Evolutionary conservation across 192 early-diverging fungal species (phyloP).

Genomic region (Umbelopsis ramanniana): DNA sequence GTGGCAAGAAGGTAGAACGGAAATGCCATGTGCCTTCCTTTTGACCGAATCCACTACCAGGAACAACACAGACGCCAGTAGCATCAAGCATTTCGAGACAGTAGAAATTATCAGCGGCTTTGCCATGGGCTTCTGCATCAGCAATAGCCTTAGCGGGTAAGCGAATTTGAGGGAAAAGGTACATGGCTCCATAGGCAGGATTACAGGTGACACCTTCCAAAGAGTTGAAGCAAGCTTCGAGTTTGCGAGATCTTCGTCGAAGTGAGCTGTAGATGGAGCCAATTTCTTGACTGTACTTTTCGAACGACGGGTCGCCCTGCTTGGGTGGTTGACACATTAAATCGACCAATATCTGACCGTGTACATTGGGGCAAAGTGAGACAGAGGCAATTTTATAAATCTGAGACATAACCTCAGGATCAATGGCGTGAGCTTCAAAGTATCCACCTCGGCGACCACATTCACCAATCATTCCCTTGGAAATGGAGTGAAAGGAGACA

Average conservation of each 20-base stretch:
- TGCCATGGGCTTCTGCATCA: constrained; percentile 65
- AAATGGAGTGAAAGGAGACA: constrained; percentile 94
- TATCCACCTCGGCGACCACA: constrained; percentile 97
- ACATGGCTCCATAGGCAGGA: constrained; percentile 91
- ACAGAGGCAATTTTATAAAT: constrained; percentile 95
- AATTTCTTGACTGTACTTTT: constrained; percentile 71
- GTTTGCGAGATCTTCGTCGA: constrained; percentile 70
- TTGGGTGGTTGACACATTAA: constrained; percentile 91
- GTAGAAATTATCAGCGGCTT: constrained; percentile 88
- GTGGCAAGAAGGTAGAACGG: constrained; percentile 93
- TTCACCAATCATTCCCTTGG: constrained; percentile 98
- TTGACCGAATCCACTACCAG: constrained; percentile 93
- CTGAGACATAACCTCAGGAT: constrained; percentile 72
- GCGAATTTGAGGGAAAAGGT: constrained; percentile 86
- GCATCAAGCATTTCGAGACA: constrained; percentile 89
- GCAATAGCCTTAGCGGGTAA: constrained; percentile 78
- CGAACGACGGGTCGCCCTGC: constrained; percentile 78
- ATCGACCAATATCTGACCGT: constrained; percentile 92
- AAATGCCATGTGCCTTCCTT: constrained; percentile 90
- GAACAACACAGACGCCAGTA: constrained; percentile 95
- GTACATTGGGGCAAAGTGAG: constrained; percentile 90
- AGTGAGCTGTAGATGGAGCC: constrained; percentile 79
- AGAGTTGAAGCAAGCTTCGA: constrained; percentile 77
- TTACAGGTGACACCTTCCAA: constrained; percentile 88
- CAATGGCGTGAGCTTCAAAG: constrained; percentile 90